Evolutionary conservation across 2,329 filamentous ascomycete genomes (phyloP), one percentile per base, ranked within the genome.

Genomic region (Colletotrichum gloeosporioides): DNA sequence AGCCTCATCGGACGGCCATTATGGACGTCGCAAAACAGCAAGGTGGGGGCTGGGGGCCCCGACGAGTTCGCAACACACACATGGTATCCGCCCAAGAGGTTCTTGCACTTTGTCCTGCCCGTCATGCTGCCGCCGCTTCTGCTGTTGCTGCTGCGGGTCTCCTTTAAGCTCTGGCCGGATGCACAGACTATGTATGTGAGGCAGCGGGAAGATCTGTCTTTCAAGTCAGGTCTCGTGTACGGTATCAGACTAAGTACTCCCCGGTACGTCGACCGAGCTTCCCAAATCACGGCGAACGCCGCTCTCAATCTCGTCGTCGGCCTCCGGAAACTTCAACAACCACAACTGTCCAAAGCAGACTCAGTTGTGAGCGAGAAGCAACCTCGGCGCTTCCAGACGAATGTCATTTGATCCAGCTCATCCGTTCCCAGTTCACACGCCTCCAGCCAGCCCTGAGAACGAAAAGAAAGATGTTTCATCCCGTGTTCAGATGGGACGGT

Each of bases 391-490:
- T 69, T 69, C 32, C 44, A 61, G 53, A 61, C 53, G 66, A 69
- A 69, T 69, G 66, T 22, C 66, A 61, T 69, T 69, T 69, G 66
- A 16, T 69, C 22, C 44, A 61, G 32, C 49, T 59, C 66, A 61
- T 49, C 66, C 67, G 55, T 16, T 49, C 25, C n/a, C n/a, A 49
- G 44, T 13, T n/a, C 44, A 49, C 44, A 49, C 44, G 44, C 44
- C 44, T 49, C 44, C 18, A 36, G 8, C 32, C 55, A 32, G 27
- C 55, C 29, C 39, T 32, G 57, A 62, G 18, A 27, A 18, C 59
- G 31, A 27, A 57, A 49, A 32, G 55, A 44, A 53, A 70, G 34
- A 72, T 72, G 75, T 77, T 77, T 77, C 75, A 71, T 77, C 75
- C 71, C 71, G 71, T 71, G 44, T 75, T 53, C 36, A 65, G 64